Evolutionary conservation across 2,329 filamentous ascomycete species (phyloP), one percentile per base, ranked within the genome.

Genomic region (Cercospora sp.): DNA sequence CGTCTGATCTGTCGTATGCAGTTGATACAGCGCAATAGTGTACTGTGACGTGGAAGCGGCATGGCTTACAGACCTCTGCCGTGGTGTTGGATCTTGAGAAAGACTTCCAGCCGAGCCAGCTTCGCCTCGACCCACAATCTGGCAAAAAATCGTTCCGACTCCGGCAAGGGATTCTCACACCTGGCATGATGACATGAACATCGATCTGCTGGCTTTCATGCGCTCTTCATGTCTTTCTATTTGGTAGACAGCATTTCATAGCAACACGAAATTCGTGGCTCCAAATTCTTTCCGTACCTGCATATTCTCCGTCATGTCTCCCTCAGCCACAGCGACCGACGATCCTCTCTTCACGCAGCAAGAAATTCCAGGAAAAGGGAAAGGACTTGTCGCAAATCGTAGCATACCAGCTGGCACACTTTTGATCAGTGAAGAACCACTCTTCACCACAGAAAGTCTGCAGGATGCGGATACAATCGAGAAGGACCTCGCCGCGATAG

Each of bases 361-460:
- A 60, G 60, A 68, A 24, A 66, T 73, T 9, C 70, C 69, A 16
- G 79, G 76, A 18, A 81, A 79, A 74, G 81, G 82, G 2, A 78
- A 78, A 76, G 80, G 81, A 7, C 74, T 84, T 6, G 68, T 83
- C 59, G 81, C 82, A 9, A 75, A 49, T 6, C 60, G 68, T 24
- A 69, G 78, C 58, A 82, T 83, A 66, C 65, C 74, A 3, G 79
- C 73, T 66, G 81, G 81, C 53, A 81, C 79, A 8, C 74, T 78
- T 28, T 80, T 84, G 63, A 69, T 83, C 32, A 78, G 72, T 18
- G 81, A 84, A 73, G 66, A 73, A 5, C 77, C 81, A 2, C 72
- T 82, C 49, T 73, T 84, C 69, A 80, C 75, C 2, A 73, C 73
- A 21, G 69, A 67, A 26, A 65, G 66, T 26, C 68, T 75, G 8